A percentile compares a stretch with the other conserved stretches of the same genome.
Evolutionary conservation across 2,329 filamentous ascomycete species (phyloP).

Genomic region (Corynespora cassiicola): DNA sequence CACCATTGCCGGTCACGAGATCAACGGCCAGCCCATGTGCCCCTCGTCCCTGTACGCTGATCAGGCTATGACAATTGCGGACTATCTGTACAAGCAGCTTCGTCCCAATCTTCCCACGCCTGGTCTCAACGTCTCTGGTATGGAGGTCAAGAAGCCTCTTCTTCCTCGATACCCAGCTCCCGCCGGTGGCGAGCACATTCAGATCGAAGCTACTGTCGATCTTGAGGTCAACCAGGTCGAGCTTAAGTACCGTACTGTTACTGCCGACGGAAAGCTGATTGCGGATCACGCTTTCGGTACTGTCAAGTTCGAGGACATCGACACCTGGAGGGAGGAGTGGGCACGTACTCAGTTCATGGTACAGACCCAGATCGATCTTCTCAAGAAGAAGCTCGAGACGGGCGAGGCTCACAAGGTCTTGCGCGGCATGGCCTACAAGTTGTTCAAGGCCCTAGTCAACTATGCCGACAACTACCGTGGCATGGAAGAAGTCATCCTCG

Average conservation of each 20-base stretch:
- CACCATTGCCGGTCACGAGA: slow-evolving; percentile 69
- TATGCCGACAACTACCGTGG: slow-evolving; percentile 64
- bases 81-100: slow-evolving; percentile 71
- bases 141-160: slow-evolving; percentile 74
- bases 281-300: slow-evolving; percentile 68
- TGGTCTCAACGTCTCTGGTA: slow-evolving; percentile 68
- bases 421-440: slow-evolving; percentile 79
- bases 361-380: slow-evolving; percentile 65
- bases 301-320: slow-evolving; percentile 66
- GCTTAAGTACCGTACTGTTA: slow-evolving; percentile 63
- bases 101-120: slow-evolving; percentile 63
- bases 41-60: slow-evolving; percentile 70
- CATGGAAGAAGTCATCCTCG: slow-evolving; percentile 65
- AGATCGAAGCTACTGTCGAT: slow-evolving; percentile 67
- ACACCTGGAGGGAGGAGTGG: slow-evolving; percentile 70
- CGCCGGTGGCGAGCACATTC: slow-evolving; percentile 63
- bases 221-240: slow-evolving; percentile 61
- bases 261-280: slow-evolving; percentile 64
- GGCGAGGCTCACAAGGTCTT: slow-evolving; percentile 76
- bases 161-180: slow-evolving; percentile 62
- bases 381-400: slow-evolving; percentile 69
- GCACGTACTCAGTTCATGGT: slow-evolving; percentile 68
- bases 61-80: slow-evolving; percentile 69
- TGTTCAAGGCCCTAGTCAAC: slow-evolving; percentile 65
- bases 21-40: slow-evolving; percentile 71